A percentile compares a stretch with the other conserved stretches of the same genome.
Evolutionary conservation across 495 filamentous ascomycete genomes (phyloP).

Genomic region (Penicillium daleae): DNA sequence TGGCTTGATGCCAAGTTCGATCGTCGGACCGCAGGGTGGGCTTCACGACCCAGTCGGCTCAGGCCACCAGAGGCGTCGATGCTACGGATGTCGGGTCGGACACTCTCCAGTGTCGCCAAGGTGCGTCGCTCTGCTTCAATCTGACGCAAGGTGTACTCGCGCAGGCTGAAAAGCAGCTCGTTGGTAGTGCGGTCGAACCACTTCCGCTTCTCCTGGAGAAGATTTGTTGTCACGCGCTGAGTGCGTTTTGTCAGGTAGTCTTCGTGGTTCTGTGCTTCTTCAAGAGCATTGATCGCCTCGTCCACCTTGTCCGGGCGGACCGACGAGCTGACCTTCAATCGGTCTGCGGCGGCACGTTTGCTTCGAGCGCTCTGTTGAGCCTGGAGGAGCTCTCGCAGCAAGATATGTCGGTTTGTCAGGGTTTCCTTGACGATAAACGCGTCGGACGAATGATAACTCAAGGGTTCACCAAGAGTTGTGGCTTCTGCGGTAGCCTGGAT

Average conservation of each 20-base stretch:
- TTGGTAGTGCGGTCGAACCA: constrained; percentile 88
- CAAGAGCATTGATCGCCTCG: constrained; percentile 85
- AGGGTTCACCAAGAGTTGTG: constrained; percentile 89
- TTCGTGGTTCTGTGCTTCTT: constrained; percentile 83
- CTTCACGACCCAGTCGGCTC: constrained; percentile 83
- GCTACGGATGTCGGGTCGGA: constrained; percentile 87
- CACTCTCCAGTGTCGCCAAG: constrained; percentile 86
- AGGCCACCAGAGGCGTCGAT: constrained; percentile 92
- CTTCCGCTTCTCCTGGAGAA: constrained; percentile 83
- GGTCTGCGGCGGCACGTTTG: constrained; percentile 82
- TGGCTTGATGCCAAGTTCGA: constrained; percentile 81
- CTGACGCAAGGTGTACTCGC: constrained; percentile 91
- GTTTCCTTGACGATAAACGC: constrained; percentile 99
- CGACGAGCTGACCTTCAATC: constrained; percentile 79
- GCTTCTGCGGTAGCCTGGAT: constrained; percentile 97
- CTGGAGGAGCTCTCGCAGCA: constrained; percentile 91
- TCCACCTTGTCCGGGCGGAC: constrained; percentile 94
- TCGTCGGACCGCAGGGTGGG: constrained; percentile 75
- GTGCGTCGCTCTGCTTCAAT: constrained; percentile 95
- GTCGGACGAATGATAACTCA: constrained; percentile 94
- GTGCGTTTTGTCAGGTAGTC: constrained; percentile 79
- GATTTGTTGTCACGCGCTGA: constrained; percentile 82
- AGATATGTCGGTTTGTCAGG: constrained; percentile 95
- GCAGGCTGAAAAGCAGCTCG: constrained; percentile 77
- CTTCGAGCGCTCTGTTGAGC: constrained; percentile 79